Base-by-base conservation (phyloP, 2,329 filamentous ascomycete genomes). In the Rhinocladiella mackenziei region DNA sequence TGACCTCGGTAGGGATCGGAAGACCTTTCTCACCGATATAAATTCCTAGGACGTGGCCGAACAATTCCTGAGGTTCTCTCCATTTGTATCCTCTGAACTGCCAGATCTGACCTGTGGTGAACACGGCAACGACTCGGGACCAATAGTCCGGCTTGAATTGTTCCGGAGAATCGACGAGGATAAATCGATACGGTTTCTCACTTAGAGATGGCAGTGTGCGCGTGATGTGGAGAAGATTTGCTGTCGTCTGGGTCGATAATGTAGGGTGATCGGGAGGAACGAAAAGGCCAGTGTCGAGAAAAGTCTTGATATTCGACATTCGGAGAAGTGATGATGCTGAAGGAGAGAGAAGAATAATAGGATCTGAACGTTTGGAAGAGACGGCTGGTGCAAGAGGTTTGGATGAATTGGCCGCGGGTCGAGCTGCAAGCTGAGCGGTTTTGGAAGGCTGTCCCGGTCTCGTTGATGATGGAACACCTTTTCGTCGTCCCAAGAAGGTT, bases 1-100 rank as follows among this genome's bases (percentile, higher is more conserved):
- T 83, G 26, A 98, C 83, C 30, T 80, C 83, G 41, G 84, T 78
- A 1, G 92, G 92, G 2, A 83, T 68, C 51, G 81, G 76, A 60
- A 97, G 89, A 37, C 86, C 89, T 50, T 85, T 80, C 87, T 89
- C 97, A 3, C 92, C 92, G 2, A 98, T 81, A 60, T 87, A 94
- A 37, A 98, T 73, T 43, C 92, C 92, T 10, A 88, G 74, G 2
- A 88, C 86, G 60, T 96, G 86, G 55, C 81, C 80, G 71, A 98
- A 98, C 37, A 98, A 74, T 61, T 97, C 92, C 10, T 81, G 77
- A 0, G 92, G 86, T 43, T 84, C 83, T 56, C 83, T 83, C 88
- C 92, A 98, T 67, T 94, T 95, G 77, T 98, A 98, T 56, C 81
- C 86, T 70, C 96, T 95, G 71, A 98, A 98, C 68, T 98, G 92